Base-by-base conservation (phyloP, 257 asterid species). In the Penstemon barbatus region DNA sequence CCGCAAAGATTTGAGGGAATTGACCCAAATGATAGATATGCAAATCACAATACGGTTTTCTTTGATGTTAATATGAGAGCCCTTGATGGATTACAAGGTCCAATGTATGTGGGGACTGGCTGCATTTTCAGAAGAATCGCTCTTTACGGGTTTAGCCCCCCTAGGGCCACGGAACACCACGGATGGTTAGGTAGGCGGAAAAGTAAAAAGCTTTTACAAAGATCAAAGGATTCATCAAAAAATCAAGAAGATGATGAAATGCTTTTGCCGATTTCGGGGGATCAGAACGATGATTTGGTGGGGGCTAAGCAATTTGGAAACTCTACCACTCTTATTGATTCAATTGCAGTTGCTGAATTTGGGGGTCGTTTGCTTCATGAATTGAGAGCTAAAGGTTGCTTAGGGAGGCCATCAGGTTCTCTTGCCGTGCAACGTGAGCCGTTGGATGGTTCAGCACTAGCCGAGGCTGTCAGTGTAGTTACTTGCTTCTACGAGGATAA, bases 81-180 rank as follows among this genome's bases (percentile, higher is more conserved):
- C 4, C 81, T 92, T 52, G 98, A 92, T 58, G 97, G 98, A 15
- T 63, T 92, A 19, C 97, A 92, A 66, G 98, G 98, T 53, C 98
- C 98, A 0, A 90, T 92, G 98, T 92, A 92, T 61, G 97, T 90
- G 3, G 97, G 98, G 7, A 92, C 98, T 0, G 98, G 96, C 61
- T 92, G 98, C 83, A 80, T 92, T 48, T 92, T 92, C 68, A 42
- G 98, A 6, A 61, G 98, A 38, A 86, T 88, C 33, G 98, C 97
- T 3, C 75, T 92, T 0, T 92, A 92, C 43, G 97, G 96, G 2
- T 92, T 92, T 69, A 86, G 95, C 53, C 98, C 98, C 0, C 97
- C 97, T 3, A 80, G 96, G 65, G 89, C 96, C 41, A 90, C 97
- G 0, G 98, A 92, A 66, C 97, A 90, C 63, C 76, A 15, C 7